Base-by-base conservation (phyloP, 2,329 filamentous ascomycete species). In the Exophiala alcalophila region DNA sequence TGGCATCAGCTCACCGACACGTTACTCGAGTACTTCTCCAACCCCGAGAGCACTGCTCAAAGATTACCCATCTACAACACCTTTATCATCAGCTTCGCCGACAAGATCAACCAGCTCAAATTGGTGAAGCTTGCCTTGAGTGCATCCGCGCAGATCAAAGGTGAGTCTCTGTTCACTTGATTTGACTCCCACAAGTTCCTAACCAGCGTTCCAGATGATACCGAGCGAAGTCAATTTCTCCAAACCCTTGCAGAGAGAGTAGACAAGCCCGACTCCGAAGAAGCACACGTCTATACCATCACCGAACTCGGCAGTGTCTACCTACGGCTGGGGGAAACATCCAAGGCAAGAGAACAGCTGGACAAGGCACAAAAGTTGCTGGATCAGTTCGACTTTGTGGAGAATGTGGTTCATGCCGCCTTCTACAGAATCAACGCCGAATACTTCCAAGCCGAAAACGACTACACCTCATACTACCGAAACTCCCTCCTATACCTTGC, bases 41-140 rank as follows among this genome's bases (percentile, higher is more conserved):
- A 86, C 58, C 77, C 85, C 30, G 80, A 83, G 62, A 97, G 90
- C 68, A 84, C 81, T 43, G 75, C 80, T 45, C 88, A 94, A 71
- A 84, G 91, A 61, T 78, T 98, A 71, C 74, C 82, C 47, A 84
- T 98, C 67, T 98, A 92, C 76, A 88, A 92, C 70, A 82, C 81
- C 59, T 98, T 98, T 73, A 85, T 98, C 67, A 80, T 91, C 65
- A 92, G 85, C 67, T 98, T 98, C 63, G 88, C 90, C 55, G 90
- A 95, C 65, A 96, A 94, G 77, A 96, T 98, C 76, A 98, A 97
- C 71, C 91, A 97, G 73, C 76, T 98, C 52, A 96, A 96, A 77
- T 83, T 97, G 56, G 92, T 98, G 55, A 84, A 86, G 55, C 73
- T 98, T 55, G 92, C 89, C 11, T 71, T 97, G 63, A 86, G 85